Evolutionary conservation across 169 alveolate genomes (phyloP).

Genomic region (Amoebophrya sp.): DNA sequence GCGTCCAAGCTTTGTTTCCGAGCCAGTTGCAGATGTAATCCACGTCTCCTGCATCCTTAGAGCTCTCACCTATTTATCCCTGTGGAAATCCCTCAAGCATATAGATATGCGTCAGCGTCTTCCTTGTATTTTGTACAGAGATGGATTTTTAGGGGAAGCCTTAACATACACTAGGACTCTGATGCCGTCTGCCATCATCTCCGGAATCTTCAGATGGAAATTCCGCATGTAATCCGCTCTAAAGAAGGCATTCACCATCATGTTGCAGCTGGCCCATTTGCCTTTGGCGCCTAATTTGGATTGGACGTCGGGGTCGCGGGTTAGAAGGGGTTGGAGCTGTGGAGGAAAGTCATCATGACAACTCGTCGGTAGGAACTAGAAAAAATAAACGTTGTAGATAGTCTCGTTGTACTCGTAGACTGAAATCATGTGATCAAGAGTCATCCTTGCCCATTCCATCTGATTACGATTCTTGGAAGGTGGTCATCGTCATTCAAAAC

Average conservation of each 20-base stretch:
- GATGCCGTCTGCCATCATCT: slow-evolving; percentile 50
- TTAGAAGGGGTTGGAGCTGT: slow-evolving; percentile 40
- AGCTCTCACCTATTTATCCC: no score
- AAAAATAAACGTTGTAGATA: no score
- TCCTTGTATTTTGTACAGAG: no score
- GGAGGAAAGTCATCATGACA: background rate
- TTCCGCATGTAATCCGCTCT: slow-evolving; percentile 57
- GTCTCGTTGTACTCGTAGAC: no score
- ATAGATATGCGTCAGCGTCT: no score
- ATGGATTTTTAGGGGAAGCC: no score
- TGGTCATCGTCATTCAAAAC: no score
- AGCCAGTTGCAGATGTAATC: slow-evolving; percentile 69
- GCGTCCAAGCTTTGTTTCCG: slow-evolving; percentile 51
- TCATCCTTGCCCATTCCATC: no score
- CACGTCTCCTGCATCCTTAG: background rate
- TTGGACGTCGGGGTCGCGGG: slow-evolving; percentile 39
- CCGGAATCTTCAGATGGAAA: slow-evolving; percentile 53
- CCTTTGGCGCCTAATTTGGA: slow-evolving; percentile 52
- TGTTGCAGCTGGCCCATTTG: slow-evolving; percentile 59
- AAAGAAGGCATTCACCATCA: slow-evolving; percentile 50
- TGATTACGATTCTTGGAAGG: no score
- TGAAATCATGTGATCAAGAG: no score
- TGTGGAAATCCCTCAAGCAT: no score
- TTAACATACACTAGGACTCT: slow-evolving; percentile 57
- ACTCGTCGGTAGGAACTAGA: no score